Conservation (phyloP, 1,139 yeast genomes). For the Yamadazyma spencermartinsiae region DNA sequence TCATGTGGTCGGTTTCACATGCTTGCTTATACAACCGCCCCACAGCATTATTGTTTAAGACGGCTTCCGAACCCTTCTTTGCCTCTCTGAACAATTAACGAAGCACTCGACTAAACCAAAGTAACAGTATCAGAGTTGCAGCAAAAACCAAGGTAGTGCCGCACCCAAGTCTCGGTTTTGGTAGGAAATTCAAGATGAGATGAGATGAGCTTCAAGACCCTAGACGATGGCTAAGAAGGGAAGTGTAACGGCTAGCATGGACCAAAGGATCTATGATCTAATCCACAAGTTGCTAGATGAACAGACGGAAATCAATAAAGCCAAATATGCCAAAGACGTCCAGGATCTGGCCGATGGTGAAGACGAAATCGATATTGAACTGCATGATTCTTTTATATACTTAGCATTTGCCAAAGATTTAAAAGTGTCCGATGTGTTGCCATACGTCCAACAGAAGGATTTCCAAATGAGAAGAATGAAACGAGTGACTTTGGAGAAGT, state of each 20-base stretch:
- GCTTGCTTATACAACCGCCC: no score
- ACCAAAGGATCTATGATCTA: slow-evolving; percentile 50
- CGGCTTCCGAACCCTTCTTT: not conserved
- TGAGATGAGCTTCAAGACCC: slow-evolving; percentile 1
- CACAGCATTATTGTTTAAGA: no score
- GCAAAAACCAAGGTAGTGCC: no score
- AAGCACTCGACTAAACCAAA: no score
- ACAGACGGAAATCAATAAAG: slow-evolving; percentile 46
- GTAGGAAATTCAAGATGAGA: no score
- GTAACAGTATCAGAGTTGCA: no score
- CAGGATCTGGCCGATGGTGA: slow-evolving; percentile 13
- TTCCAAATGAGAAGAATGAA: slow-evolving; percentile 68
- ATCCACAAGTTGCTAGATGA: slow-evolving; percentile 54
- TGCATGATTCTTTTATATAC: slow-evolving; percentile 33
- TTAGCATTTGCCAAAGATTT: slow-evolving; percentile 65
- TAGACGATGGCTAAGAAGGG: slow-evolving; percentile 13
- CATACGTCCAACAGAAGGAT: slow-evolving; percentile 61
- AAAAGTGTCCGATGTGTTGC: slow-evolving; percentile 47
- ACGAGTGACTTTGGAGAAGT: slow-evolving; percentile 51
- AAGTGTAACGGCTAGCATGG: slow-evolving; percentile 36
- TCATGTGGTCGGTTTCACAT: no score
- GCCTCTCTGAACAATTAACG: no score
- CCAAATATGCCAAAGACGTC: slow-evolving; percentile 9
- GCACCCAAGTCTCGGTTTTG: no score
- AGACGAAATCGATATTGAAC: not conserved